Percentiles rank a stretch among this genome's conserved stretches.
Conservation (phyloP, 2,329 filamentous ascomycete species). For the Sphaerostilbella broomeana region DNA sequence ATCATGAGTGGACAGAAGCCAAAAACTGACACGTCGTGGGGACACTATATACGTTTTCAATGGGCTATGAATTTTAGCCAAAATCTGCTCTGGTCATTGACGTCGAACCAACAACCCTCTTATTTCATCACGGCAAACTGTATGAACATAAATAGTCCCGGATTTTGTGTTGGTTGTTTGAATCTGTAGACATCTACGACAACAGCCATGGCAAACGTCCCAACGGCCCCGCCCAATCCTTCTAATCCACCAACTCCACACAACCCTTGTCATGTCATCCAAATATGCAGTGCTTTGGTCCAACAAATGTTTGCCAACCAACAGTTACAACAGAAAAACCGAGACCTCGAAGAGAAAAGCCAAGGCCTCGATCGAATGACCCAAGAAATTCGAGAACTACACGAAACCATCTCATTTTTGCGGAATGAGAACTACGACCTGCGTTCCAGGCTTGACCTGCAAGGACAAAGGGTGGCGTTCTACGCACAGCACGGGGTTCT, state of each 20-base stretch:
- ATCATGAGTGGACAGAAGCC: neutral
- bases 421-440: neutral
- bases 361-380: neutral
- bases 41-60: neutral
- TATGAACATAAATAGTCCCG: neutral
- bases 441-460: neutral
- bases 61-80: neutral
- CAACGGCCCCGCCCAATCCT: no score
- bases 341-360: neutral
- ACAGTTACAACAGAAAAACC: neutral
- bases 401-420: neutral
- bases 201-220: neutral
- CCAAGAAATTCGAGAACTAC: neutral
- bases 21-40: neutral
- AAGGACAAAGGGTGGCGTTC: neutral
- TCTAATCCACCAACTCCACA: neutral
- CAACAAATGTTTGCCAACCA: neutral
- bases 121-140: no score
- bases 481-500: neutral
- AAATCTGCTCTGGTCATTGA: no score
- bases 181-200: neutral
- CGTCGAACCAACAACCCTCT: no score
- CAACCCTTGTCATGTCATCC: conserved; percentile 1
- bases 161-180: neutral
- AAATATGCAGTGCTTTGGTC: neutral